Conservation (phyloP, 1,139 yeast genomes). For the Candida albicans region DNA sequence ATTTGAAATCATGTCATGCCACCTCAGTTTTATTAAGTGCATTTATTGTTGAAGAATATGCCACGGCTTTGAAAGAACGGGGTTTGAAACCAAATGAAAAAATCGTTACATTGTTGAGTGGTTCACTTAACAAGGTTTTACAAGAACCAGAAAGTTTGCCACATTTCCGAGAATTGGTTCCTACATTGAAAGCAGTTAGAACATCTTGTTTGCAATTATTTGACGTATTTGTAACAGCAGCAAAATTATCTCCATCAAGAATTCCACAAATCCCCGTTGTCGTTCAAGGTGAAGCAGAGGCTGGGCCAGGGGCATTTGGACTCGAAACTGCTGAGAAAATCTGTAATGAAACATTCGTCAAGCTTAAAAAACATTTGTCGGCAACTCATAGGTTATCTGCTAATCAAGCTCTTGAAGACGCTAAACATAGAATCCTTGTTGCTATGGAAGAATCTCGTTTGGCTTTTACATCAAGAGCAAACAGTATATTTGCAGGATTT, state of each 20-base stretch:
- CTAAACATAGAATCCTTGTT: conserved; percentile 62
- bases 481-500: conserved; percentile 68
- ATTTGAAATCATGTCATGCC: conserved; percentile 62
- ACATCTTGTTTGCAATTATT: conserved; percentile 85
- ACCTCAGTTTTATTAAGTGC: conserved; percentile 79
- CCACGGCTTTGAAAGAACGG: conserved; percentile 35
- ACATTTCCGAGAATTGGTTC: conserved; percentile 80
- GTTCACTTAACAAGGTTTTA: conserved; percentile 37
- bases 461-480: conserved; percentile 53
- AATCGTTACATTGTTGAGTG: conserved; percentile 23
- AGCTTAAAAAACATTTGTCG: conserved; percentile 62
- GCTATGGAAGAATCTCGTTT: conserved; percentile 72
- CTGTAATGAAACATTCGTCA: conserved; percentile 62
- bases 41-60: conserved; percentile 72
- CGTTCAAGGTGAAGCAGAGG: conserved; percentile 91
- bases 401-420: conserved; percentile 75
- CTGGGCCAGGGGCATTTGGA: conserved; percentile 92
- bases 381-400: conserved; percentile 73
- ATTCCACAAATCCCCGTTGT: conserved; percentile 84
- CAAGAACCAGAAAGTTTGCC: conserved; percentile 48
- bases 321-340: conserved; percentile 75
- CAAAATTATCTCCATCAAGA: conserved; percentile 71
- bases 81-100: conserved; percentile 13
- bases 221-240: conserved; percentile 72
- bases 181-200: conserved; percentile 80